Evolutionary conservation across 495 filamentous ascomycete species (phyloP).

Genomic region (Bacidia gigantensis): DNA sequence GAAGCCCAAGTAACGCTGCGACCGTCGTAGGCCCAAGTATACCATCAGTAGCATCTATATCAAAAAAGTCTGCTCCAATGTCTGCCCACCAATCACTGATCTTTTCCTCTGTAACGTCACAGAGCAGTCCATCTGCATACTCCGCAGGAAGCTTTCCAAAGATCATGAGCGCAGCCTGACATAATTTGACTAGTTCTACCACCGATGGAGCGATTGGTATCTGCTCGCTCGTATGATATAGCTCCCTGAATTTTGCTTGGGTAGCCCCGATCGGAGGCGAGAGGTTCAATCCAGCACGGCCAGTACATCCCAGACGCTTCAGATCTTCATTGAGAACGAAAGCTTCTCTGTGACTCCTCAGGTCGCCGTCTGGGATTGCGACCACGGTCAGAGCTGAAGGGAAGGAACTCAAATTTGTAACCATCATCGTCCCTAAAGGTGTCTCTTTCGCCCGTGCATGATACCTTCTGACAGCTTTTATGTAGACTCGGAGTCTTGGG

Average conservation of each 20-base stretch:
- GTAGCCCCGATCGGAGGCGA: constrained; percentile 63
- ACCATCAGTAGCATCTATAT: constrained; percentile 81
- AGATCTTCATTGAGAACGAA: constrained; percentile 94
- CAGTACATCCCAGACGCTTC: constrained; percentile 84
- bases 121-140: constrained; percentile 85
- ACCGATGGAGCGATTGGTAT: constrained; percentile 65
- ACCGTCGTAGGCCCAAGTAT: constrained; percentile 87
- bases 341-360: constrained; percentile 62
- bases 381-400: constrained; percentile 84
- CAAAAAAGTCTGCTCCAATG: constrained; percentile 80
- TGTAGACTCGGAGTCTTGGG: constrained; percentile 62
- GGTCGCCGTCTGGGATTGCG: constrained; percentile 71
- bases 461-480: constrained; percentile 69
- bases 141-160: constrained; percentile 80
- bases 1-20: constrained; percentile 69
- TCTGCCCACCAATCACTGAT: constrained; percentile 95
- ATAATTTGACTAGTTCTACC: constrained; percentile 80
- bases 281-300: constrained; percentile 71
- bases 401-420: constrained; percentile 83
- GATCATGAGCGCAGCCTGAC: constrained; percentile 74
- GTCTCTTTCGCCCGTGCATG: constrained; percentile 77
- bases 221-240: constrained; percentile 75
- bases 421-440: constrained; percentile 69
- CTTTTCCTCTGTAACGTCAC: constrained; percentile 81
- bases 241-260: constrained; percentile 78